Evolutionary conservation across 306 rosid genomes (phyloP).

Genomic region (Castanea crenata): DNA sequence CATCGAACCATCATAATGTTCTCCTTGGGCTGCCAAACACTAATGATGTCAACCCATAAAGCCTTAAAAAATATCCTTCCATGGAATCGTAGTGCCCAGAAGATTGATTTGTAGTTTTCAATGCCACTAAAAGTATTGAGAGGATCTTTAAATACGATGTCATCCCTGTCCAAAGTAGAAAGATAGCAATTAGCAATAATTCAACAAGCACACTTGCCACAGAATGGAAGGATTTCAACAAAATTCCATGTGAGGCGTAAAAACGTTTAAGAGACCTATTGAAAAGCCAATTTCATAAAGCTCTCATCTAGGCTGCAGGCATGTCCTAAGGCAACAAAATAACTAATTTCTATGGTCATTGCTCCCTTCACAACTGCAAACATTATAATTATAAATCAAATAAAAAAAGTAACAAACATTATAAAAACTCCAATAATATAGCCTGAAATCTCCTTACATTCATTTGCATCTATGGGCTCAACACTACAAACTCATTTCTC

Average conservation of each 20-base stretch:
- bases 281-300: background rate
- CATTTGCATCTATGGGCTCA: background rate
- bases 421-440: background rate
- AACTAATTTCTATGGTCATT: background rate
- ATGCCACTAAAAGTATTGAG: slow-evolving; percentile 73
- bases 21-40: slow-evolving; percentile 83
- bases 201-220: too few species aligned
- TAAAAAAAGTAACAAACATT: background rate
- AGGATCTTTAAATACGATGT: slow-evolving; percentile 84
- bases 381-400: background rate
- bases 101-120: slow-evolving; percentile 76
- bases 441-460: background rate
- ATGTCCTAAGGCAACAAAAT: background rate
- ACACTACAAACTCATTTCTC: background rate
- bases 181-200: background rate
- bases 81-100: slow-evolving; percentile 77
- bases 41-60: slow-evolving; percentile 67
- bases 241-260: background rate
- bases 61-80: slow-evolving; percentile 78
- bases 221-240: background rate
- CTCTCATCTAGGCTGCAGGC: background rate
- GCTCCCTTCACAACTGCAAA: background rate
- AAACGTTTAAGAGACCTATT: background rate
- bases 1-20: slow-evolving; percentile 79
- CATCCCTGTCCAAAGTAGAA: slow-evolving; percentile 54